phyloP scores from a whole-genome alignment of 2,329 filamentous ascomycete genomes.

The Ceratocystis huliohia region DNA sequence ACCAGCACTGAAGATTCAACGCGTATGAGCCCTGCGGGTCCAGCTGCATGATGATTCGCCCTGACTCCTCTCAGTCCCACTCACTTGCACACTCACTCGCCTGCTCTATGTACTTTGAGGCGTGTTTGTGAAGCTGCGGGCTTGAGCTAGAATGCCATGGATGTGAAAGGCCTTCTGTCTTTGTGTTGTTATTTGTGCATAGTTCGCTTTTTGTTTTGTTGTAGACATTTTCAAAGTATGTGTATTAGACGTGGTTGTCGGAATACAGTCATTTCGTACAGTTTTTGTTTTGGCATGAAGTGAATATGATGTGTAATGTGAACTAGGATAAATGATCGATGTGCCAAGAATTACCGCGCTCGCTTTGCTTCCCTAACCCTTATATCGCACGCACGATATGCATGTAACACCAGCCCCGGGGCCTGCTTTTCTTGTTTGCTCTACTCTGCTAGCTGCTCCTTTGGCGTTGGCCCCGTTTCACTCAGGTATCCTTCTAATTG shows the following conservation, averaged over 20 bases:
- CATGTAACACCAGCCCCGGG: background rate
- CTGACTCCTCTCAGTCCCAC: background rate
- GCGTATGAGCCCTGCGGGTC: slow-evolving; percentile 5
- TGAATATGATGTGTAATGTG: background rate
- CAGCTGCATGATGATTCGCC: background rate
- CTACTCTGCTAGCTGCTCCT: background rate
- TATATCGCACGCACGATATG: background rate
- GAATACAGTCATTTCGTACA: slow-evolving; percentile 18
- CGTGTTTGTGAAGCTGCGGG: background rate
- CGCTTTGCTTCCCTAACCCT: background rate
- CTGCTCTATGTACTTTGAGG: background rate
- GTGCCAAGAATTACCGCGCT: background rate
- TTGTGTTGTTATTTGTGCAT: slow-evolving; percentile 17
- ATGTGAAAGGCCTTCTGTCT: background rate
- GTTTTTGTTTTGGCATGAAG: slow-evolving; percentile 1
- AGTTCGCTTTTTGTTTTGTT: slow-evolving; percentile 13
- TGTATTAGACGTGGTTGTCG: slow-evolving; percentile 13
- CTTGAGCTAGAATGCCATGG: too few species aligned
- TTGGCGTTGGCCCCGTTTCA: background rate
- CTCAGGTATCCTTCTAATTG: slow-evolving; percentile 41
- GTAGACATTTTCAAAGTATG: slow-evolving; percentile 6
- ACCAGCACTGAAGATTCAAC: slow-evolving; percentile 4
- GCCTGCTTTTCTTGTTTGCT: background rate
- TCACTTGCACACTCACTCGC: background rate
- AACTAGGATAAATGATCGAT: background rate